Conservation (phyloP, 495 filamentous ascomycete species). For the Penicillium soppii region DNA sequence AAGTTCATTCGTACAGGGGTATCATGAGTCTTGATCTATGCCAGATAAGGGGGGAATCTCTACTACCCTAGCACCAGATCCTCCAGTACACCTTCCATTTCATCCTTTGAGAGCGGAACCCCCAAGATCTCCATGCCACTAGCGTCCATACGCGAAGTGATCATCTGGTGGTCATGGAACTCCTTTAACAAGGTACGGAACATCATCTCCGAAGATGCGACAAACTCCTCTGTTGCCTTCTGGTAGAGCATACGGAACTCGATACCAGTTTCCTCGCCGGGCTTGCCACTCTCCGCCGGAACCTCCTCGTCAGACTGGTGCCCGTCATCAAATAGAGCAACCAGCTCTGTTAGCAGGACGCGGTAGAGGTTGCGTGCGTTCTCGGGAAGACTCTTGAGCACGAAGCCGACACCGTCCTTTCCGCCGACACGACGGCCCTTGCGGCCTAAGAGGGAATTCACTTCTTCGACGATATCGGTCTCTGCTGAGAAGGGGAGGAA, state of each 20-base stretch:
- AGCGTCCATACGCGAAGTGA: constrained; percentile 80
- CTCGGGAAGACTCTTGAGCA: constrained; percentile 83
- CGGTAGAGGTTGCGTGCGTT: constrained; percentile 86
- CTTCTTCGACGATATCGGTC: constrained; percentile 75
- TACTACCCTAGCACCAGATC: constrained; percentile 60
- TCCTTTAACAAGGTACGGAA: constrained; percentile 94
- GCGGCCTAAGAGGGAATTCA: constrained; percentile 80
- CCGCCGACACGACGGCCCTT: constrained; percentile 81
- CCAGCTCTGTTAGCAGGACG: constrained; percentile 77
- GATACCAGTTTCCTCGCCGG: constrained; percentile 55
- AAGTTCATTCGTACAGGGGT: constrained; percentile 33
- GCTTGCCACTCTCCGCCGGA: constrained; percentile 26
- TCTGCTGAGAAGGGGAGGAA: constrained; percentile 76
- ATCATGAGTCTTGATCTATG: constrained; percentile 29
- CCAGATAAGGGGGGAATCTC: constrained; percentile 1
- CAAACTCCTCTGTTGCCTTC: constrained; percentile 93
- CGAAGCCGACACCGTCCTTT: constrained; percentile 88
- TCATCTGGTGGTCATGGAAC: constrained; percentile 97
- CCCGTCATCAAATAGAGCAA: constrained; percentile 60
- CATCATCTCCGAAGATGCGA: constrained; percentile 93
- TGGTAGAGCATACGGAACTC: constrained; percentile 92
- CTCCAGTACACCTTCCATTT: constrained; percentile 86
- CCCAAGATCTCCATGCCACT: constrained; percentile 81
- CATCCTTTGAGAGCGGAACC: constrained; percentile 82
- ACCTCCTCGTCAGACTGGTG: constrained; percentile 48